These are phyloP conservation scores for Globisporangium carolinianum DNA, from an alignment of 352 stramenopile genomes.

Conservation along the genomic window DNA sequence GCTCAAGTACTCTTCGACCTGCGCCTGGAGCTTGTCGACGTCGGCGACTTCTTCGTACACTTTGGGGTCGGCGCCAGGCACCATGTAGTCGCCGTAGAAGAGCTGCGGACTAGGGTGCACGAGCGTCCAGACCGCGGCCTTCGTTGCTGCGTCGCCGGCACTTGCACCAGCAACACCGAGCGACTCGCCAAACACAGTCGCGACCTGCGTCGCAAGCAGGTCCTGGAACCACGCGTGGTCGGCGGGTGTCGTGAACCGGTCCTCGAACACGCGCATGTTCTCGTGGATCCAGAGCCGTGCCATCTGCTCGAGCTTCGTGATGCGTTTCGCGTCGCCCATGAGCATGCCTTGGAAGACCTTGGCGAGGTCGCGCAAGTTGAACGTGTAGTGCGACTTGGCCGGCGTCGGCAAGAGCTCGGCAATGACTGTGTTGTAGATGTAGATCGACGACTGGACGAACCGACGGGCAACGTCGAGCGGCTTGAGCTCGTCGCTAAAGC, in stretches of 20 bases:
- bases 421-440: conserved; percentile 84
- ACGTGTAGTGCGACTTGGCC: conserved; percentile 84
- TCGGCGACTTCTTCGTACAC: conserved; percentile 90
- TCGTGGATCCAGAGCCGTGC: conserved; percentile 79
- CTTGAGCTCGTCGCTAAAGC: conserved; percentile 68
- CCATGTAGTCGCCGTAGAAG: conserved; percentile 92
- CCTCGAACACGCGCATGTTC: conserved; percentile 83
- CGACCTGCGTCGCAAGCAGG: conserved; percentile 52
- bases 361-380: conserved; percentile 84
- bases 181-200: conserved; percentile 39
- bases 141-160: conserved; percentile 13
- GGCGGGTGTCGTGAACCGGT: conserved; percentile 66
- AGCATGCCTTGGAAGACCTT: conserved; percentile 85
- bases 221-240: conserved; percentile 82
- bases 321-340: conserved; percentile 77
- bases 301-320: conserved; percentile 62
- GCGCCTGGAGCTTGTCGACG: conserved; percentile 68
- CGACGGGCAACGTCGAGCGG: conserved; percentile 36
- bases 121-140: conserved; percentile 47
- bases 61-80: conserved; percentile 85
- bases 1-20: conserved; percentile 82
- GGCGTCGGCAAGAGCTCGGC: conserved; percentile 73
- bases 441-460: conserved; percentile 66
- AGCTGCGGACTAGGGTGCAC: conserved; percentile 53
- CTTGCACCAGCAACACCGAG: conserved; percentile 20